Evolutionary conservation across 2,329 filamentous ascomycete species (phyloP).

Genomic region (Fonsecaea nubica): DNA sequence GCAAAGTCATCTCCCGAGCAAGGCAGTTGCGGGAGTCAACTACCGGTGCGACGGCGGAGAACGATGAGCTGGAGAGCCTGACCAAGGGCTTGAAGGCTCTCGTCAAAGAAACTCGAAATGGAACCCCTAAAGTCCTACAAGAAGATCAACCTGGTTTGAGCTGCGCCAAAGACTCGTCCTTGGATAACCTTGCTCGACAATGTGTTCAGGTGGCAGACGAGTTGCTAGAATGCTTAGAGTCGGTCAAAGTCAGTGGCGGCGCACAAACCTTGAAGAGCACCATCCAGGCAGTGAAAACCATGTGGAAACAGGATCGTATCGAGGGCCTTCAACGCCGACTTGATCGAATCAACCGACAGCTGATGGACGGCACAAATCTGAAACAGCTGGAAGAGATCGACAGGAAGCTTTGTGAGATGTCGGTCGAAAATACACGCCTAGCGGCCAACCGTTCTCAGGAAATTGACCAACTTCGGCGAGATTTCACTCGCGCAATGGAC

Average conservation of each 20-base stretch:
- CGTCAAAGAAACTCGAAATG: not conserved
- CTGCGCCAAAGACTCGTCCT: not conserved
- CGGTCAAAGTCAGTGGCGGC: not conserved
- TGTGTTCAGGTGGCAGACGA: not conserved
- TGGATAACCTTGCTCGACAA: not conserved
- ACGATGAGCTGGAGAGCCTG: not conserved
- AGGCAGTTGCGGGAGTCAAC: not conserved
- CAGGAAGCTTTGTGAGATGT: not conserved
- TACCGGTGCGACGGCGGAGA: not conserved
- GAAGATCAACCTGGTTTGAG: not conserved
- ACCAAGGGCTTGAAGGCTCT: not conserved
- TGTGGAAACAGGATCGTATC: not conserved
- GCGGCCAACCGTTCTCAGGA: not conserved
- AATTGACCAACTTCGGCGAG: not conserved
- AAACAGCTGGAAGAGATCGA: not conserved
- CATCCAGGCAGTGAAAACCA: not conserved
- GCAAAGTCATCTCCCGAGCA: not conserved
- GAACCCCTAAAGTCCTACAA: no score
- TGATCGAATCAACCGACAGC: not conserved
- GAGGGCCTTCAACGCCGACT: not conserved
- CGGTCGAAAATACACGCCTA: not conserved
- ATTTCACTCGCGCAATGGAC: not conserved
- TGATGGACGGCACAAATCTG: not conserved
- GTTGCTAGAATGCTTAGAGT: not conserved
- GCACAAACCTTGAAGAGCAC: not conserved